Conservation (phyloP, 495 filamentous ascomycete genomes). For the Xylaria grammica region DNA sequence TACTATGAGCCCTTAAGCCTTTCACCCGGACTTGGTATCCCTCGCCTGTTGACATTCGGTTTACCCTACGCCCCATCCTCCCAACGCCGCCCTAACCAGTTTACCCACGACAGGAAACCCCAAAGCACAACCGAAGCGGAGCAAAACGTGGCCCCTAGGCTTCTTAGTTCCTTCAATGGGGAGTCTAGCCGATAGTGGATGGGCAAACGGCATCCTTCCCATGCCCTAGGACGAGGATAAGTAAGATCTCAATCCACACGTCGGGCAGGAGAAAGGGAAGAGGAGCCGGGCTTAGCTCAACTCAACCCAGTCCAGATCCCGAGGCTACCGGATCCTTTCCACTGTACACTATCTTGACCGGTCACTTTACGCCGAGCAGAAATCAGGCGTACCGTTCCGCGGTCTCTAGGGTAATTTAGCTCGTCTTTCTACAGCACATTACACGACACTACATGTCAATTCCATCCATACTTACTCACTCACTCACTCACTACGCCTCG, state of each 20-base stretch:
- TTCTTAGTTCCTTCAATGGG: not conserved
- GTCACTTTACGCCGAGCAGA: not conserved
- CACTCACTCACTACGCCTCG: too few species aligned
- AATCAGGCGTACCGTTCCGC: not conserved
- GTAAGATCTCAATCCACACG: not conserved
- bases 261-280: not conserved
- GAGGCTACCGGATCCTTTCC: slow-evolving; percentile 4
- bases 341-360: not conserved
- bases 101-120: not conserved
- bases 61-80: too few species aligned
- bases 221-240: not conserved
- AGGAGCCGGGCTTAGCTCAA: not conserved
- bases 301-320: not conserved
- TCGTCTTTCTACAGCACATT: too few species aligned
- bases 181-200: not conserved
- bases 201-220: not conserved
- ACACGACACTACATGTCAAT: too few species aligned
- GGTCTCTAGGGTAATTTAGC: too few species aligned
- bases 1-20: not conserved
- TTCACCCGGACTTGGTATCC: not conserved
- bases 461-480: too few species aligned
- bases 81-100: not conserved
- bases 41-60: too few species aligned
- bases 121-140: not conserved
- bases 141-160: too few species aligned